Evolutionary conservation across 495 filamentous ascomycete genomes (phyloP).

Genomic region (Daldinia grandis): DNA sequence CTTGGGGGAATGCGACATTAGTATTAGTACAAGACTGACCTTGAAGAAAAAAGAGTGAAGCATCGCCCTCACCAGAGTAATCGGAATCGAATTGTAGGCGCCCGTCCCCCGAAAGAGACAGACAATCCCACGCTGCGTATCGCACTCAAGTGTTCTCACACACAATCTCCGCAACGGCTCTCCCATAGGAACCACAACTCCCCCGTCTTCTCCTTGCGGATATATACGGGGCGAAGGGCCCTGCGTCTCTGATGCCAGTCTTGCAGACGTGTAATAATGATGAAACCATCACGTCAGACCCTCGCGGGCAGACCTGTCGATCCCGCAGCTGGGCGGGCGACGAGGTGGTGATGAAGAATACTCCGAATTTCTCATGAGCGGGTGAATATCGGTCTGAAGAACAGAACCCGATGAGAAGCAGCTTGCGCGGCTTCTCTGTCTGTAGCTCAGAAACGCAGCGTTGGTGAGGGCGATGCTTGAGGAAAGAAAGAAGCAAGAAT

Average conservation of each 20-base stretch:
- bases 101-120: constrained; percentile 56
- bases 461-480: constrained; percentile 93
- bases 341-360: constrained; percentile 79
- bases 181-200: constrained; percentile 72
- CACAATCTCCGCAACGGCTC: constrained; percentile 95
- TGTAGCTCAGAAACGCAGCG: constrained; percentile 99
- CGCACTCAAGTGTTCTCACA: constrained; percentile 95
- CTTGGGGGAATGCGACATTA: not conserved
- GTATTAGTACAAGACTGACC: constrained; percentile 61
- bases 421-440: constrained; percentile 68
- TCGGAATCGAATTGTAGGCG: constrained; percentile 92
- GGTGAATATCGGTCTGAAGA: constrained; percentile 44
- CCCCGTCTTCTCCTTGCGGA: constrained; percentile 50
- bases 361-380: constrained; percentile 99
- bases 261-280: constrained; percentile 74
- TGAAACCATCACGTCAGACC: constrained; percentile 79
- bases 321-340: constrained; percentile 48
- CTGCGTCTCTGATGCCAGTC: constrained; percentile 99
- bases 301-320: constrained; percentile 79
- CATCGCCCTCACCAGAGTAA: constrained; percentile 54
- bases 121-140: constrained; percentile 85
- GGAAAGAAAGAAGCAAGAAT: constrained; percentile 49
- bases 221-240: constrained; percentile 58
- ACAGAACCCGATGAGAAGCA: constrained; percentile 46
- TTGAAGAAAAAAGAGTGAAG: constrained; percentile 58